Conservation (phyloP, 192 early-diverging fungal species). For the Coemansia sp. region DNA sequence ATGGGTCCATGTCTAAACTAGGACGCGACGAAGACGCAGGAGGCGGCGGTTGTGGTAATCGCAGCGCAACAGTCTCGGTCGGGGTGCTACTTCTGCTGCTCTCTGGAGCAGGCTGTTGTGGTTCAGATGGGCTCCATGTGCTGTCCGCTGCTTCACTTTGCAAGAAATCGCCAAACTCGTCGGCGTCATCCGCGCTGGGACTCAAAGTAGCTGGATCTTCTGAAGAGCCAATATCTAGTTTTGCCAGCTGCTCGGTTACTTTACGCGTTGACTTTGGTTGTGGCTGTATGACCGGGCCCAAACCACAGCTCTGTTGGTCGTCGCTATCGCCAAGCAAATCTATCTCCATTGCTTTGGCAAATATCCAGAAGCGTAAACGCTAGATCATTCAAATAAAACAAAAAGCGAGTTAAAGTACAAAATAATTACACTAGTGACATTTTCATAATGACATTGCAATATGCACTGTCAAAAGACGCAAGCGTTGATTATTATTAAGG, state of each 20-base stretch:
- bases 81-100: not conserved
- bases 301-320: not conserved
- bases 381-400: not conserved
- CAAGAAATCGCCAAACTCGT: constrained; percentile 44
- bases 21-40: constrained; percentile 10
- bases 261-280: not conserved
- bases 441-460: not conserved
- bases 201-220: not conserved
- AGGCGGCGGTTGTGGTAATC: constrained; percentile 11
- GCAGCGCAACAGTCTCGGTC: not conserved
- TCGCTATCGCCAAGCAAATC: constrained; percentile 22
- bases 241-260: not conserved
- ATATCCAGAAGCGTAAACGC: not conserved
- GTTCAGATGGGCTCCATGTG: not conserved
- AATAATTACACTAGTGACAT: not conserved
- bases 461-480: not conserved
- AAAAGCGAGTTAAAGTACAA: not conserved
- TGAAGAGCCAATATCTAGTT: not conserved
- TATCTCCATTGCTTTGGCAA: constrained; percentile 14
- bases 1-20: not conserved
- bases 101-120: not conserved
- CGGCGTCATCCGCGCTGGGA: not conserved
- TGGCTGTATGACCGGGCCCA: constrained; percentile 25
- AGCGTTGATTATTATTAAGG: not conserved
- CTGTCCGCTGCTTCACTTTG: constrained; percentile 9